Conservation (phyloP, 1,139 yeast genomes). For the Tardiomyces depauwii region DNA sequence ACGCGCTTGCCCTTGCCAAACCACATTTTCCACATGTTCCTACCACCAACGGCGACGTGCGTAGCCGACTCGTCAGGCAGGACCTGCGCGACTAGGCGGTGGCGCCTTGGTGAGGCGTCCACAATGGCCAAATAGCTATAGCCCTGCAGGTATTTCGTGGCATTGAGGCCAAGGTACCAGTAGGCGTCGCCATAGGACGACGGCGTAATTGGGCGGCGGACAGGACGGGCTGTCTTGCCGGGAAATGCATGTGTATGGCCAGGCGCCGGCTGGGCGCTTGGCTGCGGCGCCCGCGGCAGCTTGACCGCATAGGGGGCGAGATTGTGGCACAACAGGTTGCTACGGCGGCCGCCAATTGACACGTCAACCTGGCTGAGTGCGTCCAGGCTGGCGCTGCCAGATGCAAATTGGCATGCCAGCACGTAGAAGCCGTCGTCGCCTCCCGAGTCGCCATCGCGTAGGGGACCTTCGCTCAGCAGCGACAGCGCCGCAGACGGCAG, state of each 20-base stretch:
- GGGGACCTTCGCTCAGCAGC: neutral
- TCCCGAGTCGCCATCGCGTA: slow-evolving; percentile 4
- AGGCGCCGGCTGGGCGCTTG: slow-evolving; percentile 4
- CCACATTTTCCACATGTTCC: neutral
- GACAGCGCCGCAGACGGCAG: slow-evolving; percentile 8
- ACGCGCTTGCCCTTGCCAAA: slow-evolving; percentile 16
- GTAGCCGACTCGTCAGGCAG: neutral
- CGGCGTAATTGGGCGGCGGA: too few relatives aligned
- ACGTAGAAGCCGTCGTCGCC: slow-evolving; percentile 11
- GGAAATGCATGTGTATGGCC: neutral
- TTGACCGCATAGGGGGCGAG: slow-evolving; percentile 13
- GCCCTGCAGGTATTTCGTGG: slow-evolving; percentile 34
- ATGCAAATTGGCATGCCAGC: slow-evolving; percentile 14
- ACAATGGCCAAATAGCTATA: slow-evolving; percentile 41
- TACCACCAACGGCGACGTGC: neutral
- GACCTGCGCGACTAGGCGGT: slow-evolving; percentile 20
- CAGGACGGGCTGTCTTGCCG: too few relatives aligned
- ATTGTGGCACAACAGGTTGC: slow-evolving; percentile 15
- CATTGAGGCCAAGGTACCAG: slow-evolving; percentile 18
- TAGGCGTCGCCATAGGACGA: slow-evolving; percentile 21
- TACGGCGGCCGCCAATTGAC: neutral
- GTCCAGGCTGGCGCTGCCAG: neutral
- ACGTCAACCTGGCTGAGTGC: neutral
- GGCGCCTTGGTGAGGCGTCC: slow-evolving; percentile 27
- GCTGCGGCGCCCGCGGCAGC: slow-evolving; percentile 11